Percentiles rank a stretch among this genome's conserved stretches.
phyloP scores from a whole-genome alignment of 2,329 filamentous ascomycete genomes.

The Chaetomiaceae sp. region DNA sequence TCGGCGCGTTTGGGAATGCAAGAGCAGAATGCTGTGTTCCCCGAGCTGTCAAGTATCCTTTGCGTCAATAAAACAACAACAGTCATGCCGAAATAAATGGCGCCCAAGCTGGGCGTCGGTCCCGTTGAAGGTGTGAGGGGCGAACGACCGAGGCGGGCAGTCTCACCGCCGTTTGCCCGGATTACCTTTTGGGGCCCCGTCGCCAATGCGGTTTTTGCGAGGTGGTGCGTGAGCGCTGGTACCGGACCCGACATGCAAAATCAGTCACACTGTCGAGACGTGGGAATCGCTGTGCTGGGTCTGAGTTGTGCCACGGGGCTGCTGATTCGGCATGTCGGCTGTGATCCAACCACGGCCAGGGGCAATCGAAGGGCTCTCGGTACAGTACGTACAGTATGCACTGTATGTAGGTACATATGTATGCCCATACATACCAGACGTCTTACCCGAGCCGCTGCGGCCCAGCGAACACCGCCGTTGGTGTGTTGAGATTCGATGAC shows the following conservation, averaged over 20 bases:
- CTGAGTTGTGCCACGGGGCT: conserved; percentile 1
- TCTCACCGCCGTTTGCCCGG: conserved; percentile 16
- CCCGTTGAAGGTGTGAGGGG: neutral
- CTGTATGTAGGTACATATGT: too few species aligned
- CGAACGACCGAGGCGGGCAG: neutral
- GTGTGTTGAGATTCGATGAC: neutral
- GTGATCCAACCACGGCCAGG: conserved; percentile 3
- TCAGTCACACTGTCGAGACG: neutral
- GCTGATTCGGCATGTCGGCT: conserved; percentile 3
- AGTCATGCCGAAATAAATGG: neutral
- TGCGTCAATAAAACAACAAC: neutral
- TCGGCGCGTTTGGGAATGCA: neutral
- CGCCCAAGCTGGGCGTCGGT: conserved; percentile 1
- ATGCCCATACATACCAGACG: too few species aligned
- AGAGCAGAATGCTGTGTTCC: neutral
- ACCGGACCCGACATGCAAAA: conserved; percentile 3
- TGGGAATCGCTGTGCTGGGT: neutral
- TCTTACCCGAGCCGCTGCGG: conserved; percentile 12
- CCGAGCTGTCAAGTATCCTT: too few species aligned
- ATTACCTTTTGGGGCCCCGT: neutral
- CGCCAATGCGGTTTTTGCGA: neutral
- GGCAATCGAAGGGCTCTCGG: neutral
- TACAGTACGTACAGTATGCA: too few species aligned
- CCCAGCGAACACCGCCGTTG: conserved; percentile 2
- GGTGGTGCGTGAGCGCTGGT: conserved; percentile 1